Evolutionary conservation across 176 grass and related monocot species (phyloP).

Genomic region (Dactylis glomerata): DNA sequence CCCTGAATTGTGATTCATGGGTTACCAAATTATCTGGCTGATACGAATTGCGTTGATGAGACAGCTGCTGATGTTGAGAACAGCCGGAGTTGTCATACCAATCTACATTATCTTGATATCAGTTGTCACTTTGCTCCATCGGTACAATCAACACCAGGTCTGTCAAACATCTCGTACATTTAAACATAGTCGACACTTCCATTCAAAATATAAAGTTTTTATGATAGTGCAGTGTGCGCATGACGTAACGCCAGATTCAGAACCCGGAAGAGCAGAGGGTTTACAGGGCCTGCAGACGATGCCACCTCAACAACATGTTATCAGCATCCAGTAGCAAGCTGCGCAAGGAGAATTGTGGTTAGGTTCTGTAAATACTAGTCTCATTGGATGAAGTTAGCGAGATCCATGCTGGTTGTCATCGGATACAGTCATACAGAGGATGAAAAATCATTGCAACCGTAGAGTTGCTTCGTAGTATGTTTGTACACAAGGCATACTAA

Average conservation of each 20-base stretch:
- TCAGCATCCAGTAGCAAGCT: constrained; percentile 37
- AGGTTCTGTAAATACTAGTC: constrained; percentile 30
- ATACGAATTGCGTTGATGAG: neutral
- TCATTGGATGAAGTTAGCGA: constrained; percentile 13
- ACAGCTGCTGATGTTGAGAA: constrained; percentile 57
- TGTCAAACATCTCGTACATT: neutral
- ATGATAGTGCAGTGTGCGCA: constrained; percentile 15
- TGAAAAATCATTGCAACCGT: neutral
- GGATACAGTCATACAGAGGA: neutral
- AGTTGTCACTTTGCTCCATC: constrained; percentile 31
- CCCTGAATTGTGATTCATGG: neutral
- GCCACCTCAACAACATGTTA: constrained; percentile 31
- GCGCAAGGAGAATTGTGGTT: neutral
- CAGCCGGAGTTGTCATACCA: constrained; percentile 55
- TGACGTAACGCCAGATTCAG: neutral
- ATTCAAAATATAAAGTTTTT: neutral
- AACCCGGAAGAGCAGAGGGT: constrained; percentile 22
- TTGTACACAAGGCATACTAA: constrained; percentile 7
- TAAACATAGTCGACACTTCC: neutral
- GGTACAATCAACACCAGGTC: constrained; percentile 37
- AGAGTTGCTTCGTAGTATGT: neutral
- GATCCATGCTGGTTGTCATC: neutral
- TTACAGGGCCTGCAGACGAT: constrained; percentile 21
- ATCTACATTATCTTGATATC: constrained; percentile 54
- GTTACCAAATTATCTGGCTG: neutral